Evolutionary conservation across 1,139 yeast genomes (phyloP).

Genomic region (Hyphopichia wangnamkhiaoensis): DNA sequence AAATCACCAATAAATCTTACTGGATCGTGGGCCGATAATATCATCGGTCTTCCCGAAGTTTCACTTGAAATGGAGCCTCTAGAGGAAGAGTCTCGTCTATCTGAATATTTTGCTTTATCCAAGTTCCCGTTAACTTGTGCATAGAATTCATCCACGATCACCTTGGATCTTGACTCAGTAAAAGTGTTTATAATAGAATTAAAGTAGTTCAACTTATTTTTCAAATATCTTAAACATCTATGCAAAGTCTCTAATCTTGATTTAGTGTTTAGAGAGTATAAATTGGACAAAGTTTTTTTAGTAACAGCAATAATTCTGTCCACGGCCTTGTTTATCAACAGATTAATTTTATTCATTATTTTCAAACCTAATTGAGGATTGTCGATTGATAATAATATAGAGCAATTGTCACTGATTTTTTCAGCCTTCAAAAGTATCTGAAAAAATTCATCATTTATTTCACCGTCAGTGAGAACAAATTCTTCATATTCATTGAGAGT

Average conservation of each 20-base stretch:
- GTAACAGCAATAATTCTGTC: conserved; percentile 45
- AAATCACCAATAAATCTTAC: conserved; percentile 82
- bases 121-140: conserved; percentile 38
- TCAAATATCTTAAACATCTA: conserved; percentile 33
- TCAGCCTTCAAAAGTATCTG: conserved; percentile 61
- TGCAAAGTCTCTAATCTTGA: conserved; percentile 32
- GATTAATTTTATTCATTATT: conserved; percentile 62
- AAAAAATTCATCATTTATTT: conserved; percentile 61
- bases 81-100: background rate
- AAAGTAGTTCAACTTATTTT: conserved; percentile 49
- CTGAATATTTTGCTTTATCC: conserved; percentile 6
- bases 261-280: conserved; percentile 32
- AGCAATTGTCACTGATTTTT: conserved; percentile 64
- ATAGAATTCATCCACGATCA: conserved; percentile 58
- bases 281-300: conserved; percentile 37
- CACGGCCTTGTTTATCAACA: conserved; percentile 51
- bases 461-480: conserved; percentile 46
- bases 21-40: conserved; percentile 77
- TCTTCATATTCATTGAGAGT: conserved; percentile 75
- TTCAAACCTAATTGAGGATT: conserved; percentile 72
- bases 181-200: conserved; percentile 46
- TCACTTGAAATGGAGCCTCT: conserved; percentile 13
- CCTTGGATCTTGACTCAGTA: conserved; percentile 58
- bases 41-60: conserved; percentile 48
- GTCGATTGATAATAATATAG: conserved; percentile 65